Evolutionary conservation across 2,329 filamentous ascomycete genomes (phyloP), one percentile per base, ranked within the genome.

Genomic region (Ophiostoma sp.): DNA sequence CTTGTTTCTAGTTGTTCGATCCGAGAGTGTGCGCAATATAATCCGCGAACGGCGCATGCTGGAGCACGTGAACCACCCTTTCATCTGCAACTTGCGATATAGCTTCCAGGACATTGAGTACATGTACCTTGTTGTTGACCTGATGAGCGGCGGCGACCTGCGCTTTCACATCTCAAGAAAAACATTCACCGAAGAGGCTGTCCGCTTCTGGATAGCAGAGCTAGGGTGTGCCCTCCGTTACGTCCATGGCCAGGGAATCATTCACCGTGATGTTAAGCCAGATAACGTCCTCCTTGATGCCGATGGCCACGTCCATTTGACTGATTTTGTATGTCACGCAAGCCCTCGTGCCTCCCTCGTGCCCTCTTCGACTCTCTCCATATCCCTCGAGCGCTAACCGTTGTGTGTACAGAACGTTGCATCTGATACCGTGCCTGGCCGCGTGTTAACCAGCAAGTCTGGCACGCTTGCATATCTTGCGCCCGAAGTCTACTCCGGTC

Each of bases 101-200:
- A 97, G 93, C 80, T 99, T 99, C 77, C 95, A 99, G 80, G 95
- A 99, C 79, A 93, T 98, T 74, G 95, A 99, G 79, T 99, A 99
- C 80, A 90, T 99, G 92, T 97, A 99, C 78, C 88, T 99, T 68
- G 94, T 99, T 67, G 93, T 99, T 71, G 95, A 99, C 80, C 81
- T 99, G 70, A 99, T 99, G 95, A 98, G 90, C 75, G 95, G 95
- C 69, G 95, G 95, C 75, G 95, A 99, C 79, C 80, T 99, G 71
- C 89, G 95, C 76, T 99, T 98, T 78, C 95, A 99, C 80, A 98
- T 99, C 73, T 97, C 95, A 69, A 86, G 95, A 76, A 98, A 98
- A 80, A 95, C 93, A 0, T 98, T 99, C 76, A 99, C 94, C 62
- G 95, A 99, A 79, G 95, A 98, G 66, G 93, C 94, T 3, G 91